These are phyloP conservation scores for Bidens hawaiensis DNA, from an alignment of 140 eudicot genomes.

Conservation along the genomic window DNA sequence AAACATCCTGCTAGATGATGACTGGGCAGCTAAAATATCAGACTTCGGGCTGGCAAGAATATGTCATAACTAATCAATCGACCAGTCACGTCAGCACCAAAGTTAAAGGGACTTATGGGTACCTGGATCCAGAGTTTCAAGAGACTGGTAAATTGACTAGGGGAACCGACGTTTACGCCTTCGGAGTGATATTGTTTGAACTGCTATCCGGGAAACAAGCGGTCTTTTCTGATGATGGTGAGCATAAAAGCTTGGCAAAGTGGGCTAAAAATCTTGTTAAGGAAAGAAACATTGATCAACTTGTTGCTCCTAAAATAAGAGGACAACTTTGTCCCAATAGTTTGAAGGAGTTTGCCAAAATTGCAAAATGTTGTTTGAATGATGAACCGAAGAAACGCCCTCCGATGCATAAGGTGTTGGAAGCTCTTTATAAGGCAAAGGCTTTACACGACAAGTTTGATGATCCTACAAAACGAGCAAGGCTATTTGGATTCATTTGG, in stretches of 20 bases:
- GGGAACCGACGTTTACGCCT: constrained; percentile 26
- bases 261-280: constrained; percentile 21
- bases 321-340: background rate
- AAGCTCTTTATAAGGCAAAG: background rate
- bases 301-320: background rate
- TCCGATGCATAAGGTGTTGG: constrained; percentile 26
- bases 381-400: constrained; percentile 19
- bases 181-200: constrained; percentile 29
- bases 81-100: constrained; percentile 3
- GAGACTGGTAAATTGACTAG: constrained; percentile 17
- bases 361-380: constrained; percentile 17
- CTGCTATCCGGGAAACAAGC: constrained; percentile 27
- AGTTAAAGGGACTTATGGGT: constrained; percentile 27
- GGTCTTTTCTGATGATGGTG: background rate
- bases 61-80: constrained; percentile 15
- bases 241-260: constrained; percentile 5
- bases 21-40: constrained; percentile 27
- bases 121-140: constrained; percentile 20
- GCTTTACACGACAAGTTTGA: constrained; percentile 14
- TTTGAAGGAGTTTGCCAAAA: constrained; percentile 6
- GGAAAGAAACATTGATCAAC: background rate
- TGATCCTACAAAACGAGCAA: background rate
- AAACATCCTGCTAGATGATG: constrained; percentile 23
- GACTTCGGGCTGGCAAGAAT: constrained; percentile 25
- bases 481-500: constrained; percentile 2